Evolutionary conservation across 495 filamentous ascomycete genomes (phyloP).

Genomic region (Cercophora samala): DNA sequence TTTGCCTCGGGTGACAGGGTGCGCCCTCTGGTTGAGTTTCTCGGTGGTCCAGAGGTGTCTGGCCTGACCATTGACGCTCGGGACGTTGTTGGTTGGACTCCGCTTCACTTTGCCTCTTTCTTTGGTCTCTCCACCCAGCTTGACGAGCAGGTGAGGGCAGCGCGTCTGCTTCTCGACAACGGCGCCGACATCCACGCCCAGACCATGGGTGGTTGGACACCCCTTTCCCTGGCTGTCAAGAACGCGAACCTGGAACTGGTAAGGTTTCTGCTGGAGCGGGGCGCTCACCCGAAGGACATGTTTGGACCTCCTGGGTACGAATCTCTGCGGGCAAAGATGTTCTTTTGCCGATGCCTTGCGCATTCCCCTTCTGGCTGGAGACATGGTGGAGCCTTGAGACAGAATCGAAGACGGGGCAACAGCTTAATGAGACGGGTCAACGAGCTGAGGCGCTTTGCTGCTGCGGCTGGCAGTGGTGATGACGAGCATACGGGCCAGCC

Average conservation of each 20-base stretch:
- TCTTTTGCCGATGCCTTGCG: neutral
- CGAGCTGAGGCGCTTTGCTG: neutral
- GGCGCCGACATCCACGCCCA: constrained; percentile 13
- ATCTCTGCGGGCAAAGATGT: neutral
- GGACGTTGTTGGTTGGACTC: constrained; percentile 21
- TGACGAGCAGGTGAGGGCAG: neutral
- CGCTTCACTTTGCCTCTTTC: constrained; percentile 24
- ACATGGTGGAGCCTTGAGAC: neutral
- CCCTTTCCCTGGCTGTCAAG: neutral
- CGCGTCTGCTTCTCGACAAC: constrained; percentile 10
- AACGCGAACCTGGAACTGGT: neutral
- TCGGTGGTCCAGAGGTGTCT: constrained; percentile 11
- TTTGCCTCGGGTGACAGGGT: constrained; percentile 8
- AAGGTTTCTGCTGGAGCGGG: constrained; percentile 12
- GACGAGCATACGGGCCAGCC: neutral
- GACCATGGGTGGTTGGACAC: constrained; percentile 16
- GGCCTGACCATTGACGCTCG: constrained; percentile 16
- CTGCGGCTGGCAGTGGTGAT: neutral
- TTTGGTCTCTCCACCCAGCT: constrained; percentile 12
- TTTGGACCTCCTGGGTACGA: neutral
- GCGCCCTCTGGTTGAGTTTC: constrained; percentile 8
- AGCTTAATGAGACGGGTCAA: neutral
- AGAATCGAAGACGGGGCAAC: neutral
- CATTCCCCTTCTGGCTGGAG: neutral
- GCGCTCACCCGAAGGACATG: constrained; percentile 1